Percentiles rank a stretch among this genome's conserved stretches.
phyloP scores from a whole-genome alignment of 2,329 filamentous ascomycete genomes.

The Thermoascus crustaceus region DNA sequence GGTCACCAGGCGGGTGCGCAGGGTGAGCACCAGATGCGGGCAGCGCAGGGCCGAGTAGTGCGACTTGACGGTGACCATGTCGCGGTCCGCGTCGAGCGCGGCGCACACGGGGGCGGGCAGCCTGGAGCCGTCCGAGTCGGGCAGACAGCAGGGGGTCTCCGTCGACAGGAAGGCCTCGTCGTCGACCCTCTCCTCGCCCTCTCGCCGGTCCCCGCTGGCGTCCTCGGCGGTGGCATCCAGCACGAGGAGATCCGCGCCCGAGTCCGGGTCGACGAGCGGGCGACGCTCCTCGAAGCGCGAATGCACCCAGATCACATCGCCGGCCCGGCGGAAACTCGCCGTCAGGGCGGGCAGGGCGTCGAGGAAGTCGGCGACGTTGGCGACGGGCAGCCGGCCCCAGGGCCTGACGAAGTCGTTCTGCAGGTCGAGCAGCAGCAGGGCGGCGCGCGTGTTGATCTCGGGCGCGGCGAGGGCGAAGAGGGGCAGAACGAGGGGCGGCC shows the following conservation, averaged over 20 bases:
- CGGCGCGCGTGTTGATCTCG: constrained; percentile 53
- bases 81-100: constrained; percentile 43
- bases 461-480: constrained; percentile 21
- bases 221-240: constrained; percentile 26
- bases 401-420: constrained; percentile 80
- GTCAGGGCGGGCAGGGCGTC: constrained; percentile 59
- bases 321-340: constrained; percentile 62
- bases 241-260: constrained; percentile 40
- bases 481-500: too few relatives aligned
- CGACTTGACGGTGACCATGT: constrained; percentile 57
- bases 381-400: constrained; percentile 59
- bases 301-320: constrained; percentile 76
- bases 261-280: constrained; percentile 44
- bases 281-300: constrained; percentile 62
- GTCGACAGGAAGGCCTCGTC: constrained; percentile 37
- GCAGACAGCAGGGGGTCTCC: constrained; percentile 32
- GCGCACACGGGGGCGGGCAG: constrained; percentile 43
- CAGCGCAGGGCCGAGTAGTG: constrained; percentile 82
- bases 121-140: constrained; percentile 37
- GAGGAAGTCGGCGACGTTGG: constrained; percentile 57
- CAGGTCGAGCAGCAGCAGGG: constrained; percentile 74
- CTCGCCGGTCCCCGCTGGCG: constrained; percentile 6
- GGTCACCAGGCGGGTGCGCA: constrained; percentile 80
- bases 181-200: constrained; percentile 18
- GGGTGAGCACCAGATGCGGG: constrained; percentile 62